These are phyloP conservation scores for Phytophthora boehmeriae DNA, from an alignment of 352 stramenopile genomes.

Conservation along the genomic window DNA sequence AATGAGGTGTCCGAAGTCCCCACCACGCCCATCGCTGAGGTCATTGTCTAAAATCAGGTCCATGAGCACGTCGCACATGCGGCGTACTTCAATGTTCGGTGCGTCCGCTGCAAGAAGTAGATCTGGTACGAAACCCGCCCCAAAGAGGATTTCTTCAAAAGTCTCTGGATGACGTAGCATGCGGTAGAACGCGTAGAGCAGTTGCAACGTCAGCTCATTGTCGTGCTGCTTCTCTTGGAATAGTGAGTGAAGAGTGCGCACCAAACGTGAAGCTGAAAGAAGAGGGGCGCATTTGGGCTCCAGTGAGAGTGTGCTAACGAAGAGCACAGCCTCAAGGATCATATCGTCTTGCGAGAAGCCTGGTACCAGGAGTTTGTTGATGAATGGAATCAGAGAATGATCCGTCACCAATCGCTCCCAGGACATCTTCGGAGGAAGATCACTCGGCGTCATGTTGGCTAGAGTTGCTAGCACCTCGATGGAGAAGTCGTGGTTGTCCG, in stretches of 20 bases:
- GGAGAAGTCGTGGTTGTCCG: constrained; percentile 93
- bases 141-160: constrained; percentile 82
- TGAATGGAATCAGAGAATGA: constrained; percentile 85
- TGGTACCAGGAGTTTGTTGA: constrained; percentile 92
- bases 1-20: constrained; percentile 81
- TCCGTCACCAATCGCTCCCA: constrained; percentile 92
- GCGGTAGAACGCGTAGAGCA: constrained; percentile 83
- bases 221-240: constrained; percentile 90
- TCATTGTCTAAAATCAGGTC: constrained; percentile 86
- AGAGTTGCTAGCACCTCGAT: constrained; percentile 94
- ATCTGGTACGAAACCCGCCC: constrained; percentile 75
- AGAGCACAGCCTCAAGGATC: constrained; percentile 91
- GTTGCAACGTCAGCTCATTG: constrained; percentile 83
- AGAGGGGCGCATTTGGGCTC: constrained; percentile 86
- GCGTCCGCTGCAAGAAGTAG: constrained; percentile 78
- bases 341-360: constrained; percentile 94
- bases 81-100: constrained; percentile 80
- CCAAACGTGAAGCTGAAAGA: constrained; percentile 69
- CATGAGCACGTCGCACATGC: constrained; percentile 89
- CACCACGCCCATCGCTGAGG: constrained; percentile 54
- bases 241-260: constrained; percentile 78
- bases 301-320: constrained; percentile 77
- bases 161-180: constrained; percentile 76
- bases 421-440: constrained; percentile 87
- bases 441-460: constrained; percentile 91